Base-by-base conservation (phyloP, 176 grass and related monocot genomes). In the Oropetium thomaeum region DNA sequence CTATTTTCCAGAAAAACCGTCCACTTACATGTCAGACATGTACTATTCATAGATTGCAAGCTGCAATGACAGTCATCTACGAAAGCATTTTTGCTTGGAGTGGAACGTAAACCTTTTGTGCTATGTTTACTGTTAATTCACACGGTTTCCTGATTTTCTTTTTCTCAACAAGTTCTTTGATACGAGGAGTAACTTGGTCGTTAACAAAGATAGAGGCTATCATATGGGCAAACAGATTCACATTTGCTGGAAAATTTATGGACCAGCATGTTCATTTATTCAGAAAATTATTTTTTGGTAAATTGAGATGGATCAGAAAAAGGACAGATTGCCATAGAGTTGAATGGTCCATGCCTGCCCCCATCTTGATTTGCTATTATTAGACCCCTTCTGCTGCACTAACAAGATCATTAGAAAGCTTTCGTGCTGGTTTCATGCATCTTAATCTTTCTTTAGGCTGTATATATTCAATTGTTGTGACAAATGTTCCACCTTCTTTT, bases 401-500 rank as follows among this genome's bases (percentile, higher is more conserved):
- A 83, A 9, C 53, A 30, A 25, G 78, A 17, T 73, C 22, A 61
- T 60, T 44, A 35, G 37, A 43, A 87, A 69, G 51, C 48, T 53
- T 44, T 80, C 16, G 26, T 88, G 19, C 45, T 62, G 8, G 33
- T 54, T 79, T 74, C 43, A 30, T 66, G 58, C 44, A 20, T 77
- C 47, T 59, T 44, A 16, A 23, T 19, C 76, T 74, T 59, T 27
- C 42, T 70, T 13, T 70, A 51, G 58, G 58, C 16, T 37, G 12
- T 61, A 13, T 75, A 67, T 81, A 33, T 80, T 81, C 41, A 47
- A 66, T 43, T 48, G 14, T 81, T 55, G 41, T 84, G 51, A 84
- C 81, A 54, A 58, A 23, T 37, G n/a, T 80, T 84, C 44, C 11
- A 28, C 65, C 68, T 65, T 81, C 60, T 69, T 63, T 88, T 80